Evolutionary conservation across 768 basidiomycete species (phyloP).

Genomic region (Bullera alba): DNA sequence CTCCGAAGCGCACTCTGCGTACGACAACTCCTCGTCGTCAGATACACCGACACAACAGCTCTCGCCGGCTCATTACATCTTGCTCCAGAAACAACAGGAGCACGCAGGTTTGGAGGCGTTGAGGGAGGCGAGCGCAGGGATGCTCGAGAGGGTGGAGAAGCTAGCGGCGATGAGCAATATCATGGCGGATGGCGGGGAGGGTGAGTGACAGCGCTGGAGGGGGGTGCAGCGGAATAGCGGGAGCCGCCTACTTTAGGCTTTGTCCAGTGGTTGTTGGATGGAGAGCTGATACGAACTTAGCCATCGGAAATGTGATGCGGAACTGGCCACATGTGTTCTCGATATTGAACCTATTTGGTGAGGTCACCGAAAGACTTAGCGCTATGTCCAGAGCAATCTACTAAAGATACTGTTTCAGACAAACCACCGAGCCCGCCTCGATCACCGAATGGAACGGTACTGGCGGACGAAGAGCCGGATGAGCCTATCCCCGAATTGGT

Average conservation of each 20-base stretch:
- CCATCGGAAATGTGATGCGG: conserved; percentile 45
- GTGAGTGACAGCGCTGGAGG: conserved; percentile 25
- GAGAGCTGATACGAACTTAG: conserved; percentile 24
- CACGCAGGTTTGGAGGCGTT: conserved; percentile 44
- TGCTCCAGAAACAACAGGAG: conserved; percentile 47
- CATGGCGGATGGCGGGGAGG: conserved; percentile 48
- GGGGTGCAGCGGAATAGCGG: too few relatives aligned
- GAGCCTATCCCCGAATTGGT: conserved; percentile 34
- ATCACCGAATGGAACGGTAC: conserved; percentile 1
- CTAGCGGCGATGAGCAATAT: conserved; percentile 45
- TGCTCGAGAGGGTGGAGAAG: conserved; percentile 41
- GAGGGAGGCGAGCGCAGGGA: conserved; percentile 32
- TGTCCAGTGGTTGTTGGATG: not conserved
- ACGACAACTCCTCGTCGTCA: too few relatives aligned
- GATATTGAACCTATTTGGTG: conserved; percentile 45
- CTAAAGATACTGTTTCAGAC: not conserved
- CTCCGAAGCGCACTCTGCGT: not conserved
- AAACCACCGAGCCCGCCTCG: conserved; percentile 3
- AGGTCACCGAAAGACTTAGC: conserved; percentile 10
- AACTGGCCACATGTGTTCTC: conserved; percentile 49
- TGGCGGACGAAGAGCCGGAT: conserved; percentile 17
- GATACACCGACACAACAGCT: not conserved
- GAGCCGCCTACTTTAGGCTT: too few relatives aligned
- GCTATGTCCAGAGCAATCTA: not conserved
- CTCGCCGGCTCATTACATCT: conserved; percentile 29